Base-by-base conservation (phyloP, 2,329 filamentous ascomycete genomes). In the Aspergillus awamori region DNA sequence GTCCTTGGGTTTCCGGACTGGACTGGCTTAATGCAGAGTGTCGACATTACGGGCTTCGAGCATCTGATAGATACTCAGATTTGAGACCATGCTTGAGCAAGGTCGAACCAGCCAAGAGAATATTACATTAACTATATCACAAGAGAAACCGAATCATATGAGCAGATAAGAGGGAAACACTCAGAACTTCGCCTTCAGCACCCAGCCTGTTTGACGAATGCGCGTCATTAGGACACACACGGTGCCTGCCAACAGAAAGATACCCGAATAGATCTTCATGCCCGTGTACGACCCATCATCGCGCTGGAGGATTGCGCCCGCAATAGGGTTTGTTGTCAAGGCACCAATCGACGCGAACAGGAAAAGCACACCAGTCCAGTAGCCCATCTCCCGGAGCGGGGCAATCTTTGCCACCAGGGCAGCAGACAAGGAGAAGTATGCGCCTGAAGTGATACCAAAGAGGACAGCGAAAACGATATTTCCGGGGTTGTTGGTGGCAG, bases 1-100 rank as follows among this genome's bases (percentile, higher is more conserved):
- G 62, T 60, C 58, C 38, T 64, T 5, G 67, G 65, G 11, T 65
- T 65, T 57, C 61, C 62, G 0, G 67, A 69, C 58, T 70, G 67
- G 68, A 65, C 65, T 51, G 61, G 60, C 53, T 48, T 26, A 26
- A 28, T 43, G 28, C 33, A 17, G 47, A 51, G 47, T 51, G 47
- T 51, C 26, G 47, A 51, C 22, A 15, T 51, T 11, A 30, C 47
- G 47, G 22, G 47, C 7, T 49, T 28, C n/a, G 47, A 49, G 47
- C 47, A 30, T 48, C 8, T 10, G 13, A 10, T 30, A 13, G 24
- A 49, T 3, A n/a, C 22, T 30, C 13, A 17, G 2, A 28, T 39
- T 11, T 20, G 13, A 58, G 1, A 26, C 3, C 26, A 13, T n/a
- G 20, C 26, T 1, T 39, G 11, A 2, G 20, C 7, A 24, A 11